Conservation (phyloP, 2,329 filamentous ascomycete species). For the Didymella arachidicola region DNA sequence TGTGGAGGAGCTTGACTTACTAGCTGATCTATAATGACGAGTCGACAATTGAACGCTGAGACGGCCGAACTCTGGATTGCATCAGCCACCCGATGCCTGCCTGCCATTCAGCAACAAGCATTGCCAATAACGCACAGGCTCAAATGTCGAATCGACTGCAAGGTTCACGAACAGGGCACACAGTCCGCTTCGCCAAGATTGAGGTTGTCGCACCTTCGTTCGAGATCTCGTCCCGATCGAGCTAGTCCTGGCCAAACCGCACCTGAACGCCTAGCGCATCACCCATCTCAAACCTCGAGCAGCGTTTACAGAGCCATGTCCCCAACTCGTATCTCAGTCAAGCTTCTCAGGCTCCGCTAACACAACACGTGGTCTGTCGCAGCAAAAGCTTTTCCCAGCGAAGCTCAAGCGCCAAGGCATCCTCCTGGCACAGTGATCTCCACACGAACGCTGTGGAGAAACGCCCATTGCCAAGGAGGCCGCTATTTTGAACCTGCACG, state of each 20-base stretch:
- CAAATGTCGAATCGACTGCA: conserved; percentile 16
- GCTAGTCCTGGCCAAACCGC: conserved; percentile 26
- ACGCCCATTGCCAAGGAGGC: conserved; percentile 23
- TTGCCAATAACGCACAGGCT: conserved; percentile 18
- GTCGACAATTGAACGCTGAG: conserved; percentile 22
- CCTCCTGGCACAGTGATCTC: conserved; percentile 24
- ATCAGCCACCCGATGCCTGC: conserved; percentile 28
- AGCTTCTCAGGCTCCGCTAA: conserved; percentile 36
- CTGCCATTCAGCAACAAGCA: conserved; percentile 31
- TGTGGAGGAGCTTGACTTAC: conserved; percentile 23
- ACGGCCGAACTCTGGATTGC: conserved; percentile 27
- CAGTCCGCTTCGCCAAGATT: conserved; percentile 17
- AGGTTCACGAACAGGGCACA: conserved; percentile 28
- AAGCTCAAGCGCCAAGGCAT: conserved; percentile 41
- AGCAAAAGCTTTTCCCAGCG: conserved; percentile 39
- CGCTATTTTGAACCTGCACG: conserved; percentile 2
- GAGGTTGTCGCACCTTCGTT: conserved; percentile 43
- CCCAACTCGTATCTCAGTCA: conserved; percentile 23
- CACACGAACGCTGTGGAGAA: conserved; percentile 39
- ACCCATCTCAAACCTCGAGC: conserved; percentile 29
- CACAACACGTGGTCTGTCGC: conserved; percentile 40
- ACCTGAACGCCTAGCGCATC: conserved; percentile 30
- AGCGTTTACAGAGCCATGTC: conserved; percentile 18
- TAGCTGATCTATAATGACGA: conserved; percentile 18
- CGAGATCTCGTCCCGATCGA: conserved; percentile 27